Base-by-base conservation (phyloP, 495 filamentous ascomycete genomes). In the Aspergillus cristatus region DNA sequence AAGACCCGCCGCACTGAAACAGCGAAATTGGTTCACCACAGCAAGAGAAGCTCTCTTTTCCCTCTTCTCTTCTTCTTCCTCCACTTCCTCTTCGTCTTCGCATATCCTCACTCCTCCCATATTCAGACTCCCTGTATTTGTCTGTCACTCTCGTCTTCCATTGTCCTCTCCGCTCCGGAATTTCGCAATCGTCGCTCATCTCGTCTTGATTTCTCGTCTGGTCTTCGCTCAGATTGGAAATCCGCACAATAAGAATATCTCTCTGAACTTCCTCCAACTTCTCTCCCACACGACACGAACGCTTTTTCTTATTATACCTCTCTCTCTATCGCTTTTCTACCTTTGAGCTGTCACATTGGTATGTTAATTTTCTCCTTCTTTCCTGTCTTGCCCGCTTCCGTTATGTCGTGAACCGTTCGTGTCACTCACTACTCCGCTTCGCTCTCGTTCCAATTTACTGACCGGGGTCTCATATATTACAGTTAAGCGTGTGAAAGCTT, bases 401-500 rank as follows among this genome's bases (percentile, higher is more conserved):
- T n/a, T n/a, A n/a, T n/a, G n/a, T n/a, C n/a, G n/a, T n/a, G n/a
- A n/a, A n/a, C n/a, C n/a, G n/a, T n/a, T n/a, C n/a, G n/a, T n/a
- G n/a, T n/a, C n/a, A n/a, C n/a, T n/a, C n/a, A n/a, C n/a, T n/a
- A n/a, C n/a, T n/a, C n/a, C n/a, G n/a, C n/a, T n/a, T n/a, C n/a
- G n/a, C n/a, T n/a, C n/a, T n/a, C n/a, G 30, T 31, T 28, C 16
- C 20, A 24, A 24, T 4, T 28, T 31, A 28, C 25, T 26, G 18
- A 38, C 33, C 30, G 11, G 8, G 36, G 39, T 24, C 31, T 20
- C 20, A 32, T 28, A 48, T 36, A 28, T 43, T 8, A 28, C 17
- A 47, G 46, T 34, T 33, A 32, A 53, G 50, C 45, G 37, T 31
- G 41, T 35, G 34, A 48, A 45, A 46, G 38, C 18, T 35, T 24